These are phyloP conservation scores for Aspergillus sp. DNA, from an alignment of 2,329 filamentous ascomycete species.

Conservation along the genomic window DNA sequence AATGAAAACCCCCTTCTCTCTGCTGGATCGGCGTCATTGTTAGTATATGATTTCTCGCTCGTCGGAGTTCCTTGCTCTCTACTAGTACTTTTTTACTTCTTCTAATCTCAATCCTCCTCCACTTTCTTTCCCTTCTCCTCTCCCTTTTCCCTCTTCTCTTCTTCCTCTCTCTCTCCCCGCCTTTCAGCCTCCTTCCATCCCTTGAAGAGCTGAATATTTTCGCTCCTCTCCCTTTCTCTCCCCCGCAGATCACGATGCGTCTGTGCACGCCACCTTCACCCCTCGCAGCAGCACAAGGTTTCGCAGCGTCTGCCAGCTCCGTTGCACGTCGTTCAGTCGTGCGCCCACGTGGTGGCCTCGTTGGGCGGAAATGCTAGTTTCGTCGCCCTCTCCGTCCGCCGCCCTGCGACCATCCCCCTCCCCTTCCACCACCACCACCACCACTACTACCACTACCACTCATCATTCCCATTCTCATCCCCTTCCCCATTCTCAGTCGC, in stretches of 20 bases:
- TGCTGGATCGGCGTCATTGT: constrained; percentile 8
- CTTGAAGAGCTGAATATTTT: constrained; percentile 16
- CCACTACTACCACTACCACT: constrained; percentile 13
- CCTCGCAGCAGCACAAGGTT: constrained; percentile 28
- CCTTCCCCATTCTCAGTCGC: constrained; percentile 15
- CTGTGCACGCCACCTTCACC: constrained; percentile 28
- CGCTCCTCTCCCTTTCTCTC: neutral
- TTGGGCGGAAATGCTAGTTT: constrained; percentile 43
- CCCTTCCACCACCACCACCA: constrained; percentile 25
- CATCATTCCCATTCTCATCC: constrained; percentile 24
- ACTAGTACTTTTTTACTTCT: constrained; percentile 1
- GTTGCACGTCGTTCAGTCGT: constrained; percentile 37
- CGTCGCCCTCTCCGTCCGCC: constrained; percentile 45
- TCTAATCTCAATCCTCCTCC: neutral
- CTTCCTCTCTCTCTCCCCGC: neutral
- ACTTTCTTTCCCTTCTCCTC: neutral
- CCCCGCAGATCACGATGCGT: constrained; percentile 30
- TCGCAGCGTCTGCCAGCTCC: constrained; percentile 32
- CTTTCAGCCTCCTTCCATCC: constrained; percentile 15
- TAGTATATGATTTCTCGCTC: constrained; percentile 1
- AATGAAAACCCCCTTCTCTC: neutral
- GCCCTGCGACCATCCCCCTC: constrained; percentile 37
- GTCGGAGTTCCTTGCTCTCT: neutral
- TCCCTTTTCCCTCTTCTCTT: constrained; percentile 1
- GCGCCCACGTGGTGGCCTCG: constrained; percentile 41